phyloP scores from a whole-genome alignment of 305 asterid genomes.

The Salvia sclarea region DNA sequence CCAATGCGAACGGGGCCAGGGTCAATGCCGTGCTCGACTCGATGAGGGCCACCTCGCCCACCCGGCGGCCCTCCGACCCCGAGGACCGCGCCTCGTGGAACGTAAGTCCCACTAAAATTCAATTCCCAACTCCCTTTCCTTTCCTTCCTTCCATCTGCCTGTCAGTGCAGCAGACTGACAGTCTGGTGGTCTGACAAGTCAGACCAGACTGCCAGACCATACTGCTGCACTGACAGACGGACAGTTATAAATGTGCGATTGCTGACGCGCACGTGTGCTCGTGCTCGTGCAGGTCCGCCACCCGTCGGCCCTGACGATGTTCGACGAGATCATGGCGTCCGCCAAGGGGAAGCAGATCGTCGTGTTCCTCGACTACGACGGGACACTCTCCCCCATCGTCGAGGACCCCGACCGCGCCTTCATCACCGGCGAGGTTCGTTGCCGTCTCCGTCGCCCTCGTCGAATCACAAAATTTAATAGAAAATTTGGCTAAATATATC shows the following conservation, averaged over 20 bases:
- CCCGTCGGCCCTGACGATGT: conserved; percentile 81
- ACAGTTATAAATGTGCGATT: background rate
- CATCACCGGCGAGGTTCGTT: conserved; percentile 65
- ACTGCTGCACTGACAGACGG: background rate
- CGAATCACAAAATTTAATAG: background rate
- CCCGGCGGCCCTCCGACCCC: conserved; percentile 45
- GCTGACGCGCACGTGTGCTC: background rate
- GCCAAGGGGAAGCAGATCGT: conserved; percentile 74
- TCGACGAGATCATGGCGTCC: conserved; percentile 54
- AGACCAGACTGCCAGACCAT: no score
- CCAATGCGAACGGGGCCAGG: conserved; percentile 37
- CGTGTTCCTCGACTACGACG: conserved; percentile 86
- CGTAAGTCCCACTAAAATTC: conserved; percentile 38
- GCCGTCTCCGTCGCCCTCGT: background rate
- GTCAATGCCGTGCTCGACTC: conserved; percentile 64
- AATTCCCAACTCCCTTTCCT: no score
- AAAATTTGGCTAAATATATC: background rate
- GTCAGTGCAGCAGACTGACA: background rate
- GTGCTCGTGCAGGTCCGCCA: conserved; percentile 49
- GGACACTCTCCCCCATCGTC: conserved; percentile 90
- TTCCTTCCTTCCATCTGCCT: background rate
- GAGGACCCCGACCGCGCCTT: conserved; percentile 88
- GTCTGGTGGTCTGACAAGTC: no score
- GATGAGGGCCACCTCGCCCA: conserved; percentile 87
- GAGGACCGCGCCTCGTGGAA: conserved; percentile 64